Evolutionary conservation across 176 grass and related monocot genomes (phyloP).

Genomic region (Hordeum vulgare): DNA sequence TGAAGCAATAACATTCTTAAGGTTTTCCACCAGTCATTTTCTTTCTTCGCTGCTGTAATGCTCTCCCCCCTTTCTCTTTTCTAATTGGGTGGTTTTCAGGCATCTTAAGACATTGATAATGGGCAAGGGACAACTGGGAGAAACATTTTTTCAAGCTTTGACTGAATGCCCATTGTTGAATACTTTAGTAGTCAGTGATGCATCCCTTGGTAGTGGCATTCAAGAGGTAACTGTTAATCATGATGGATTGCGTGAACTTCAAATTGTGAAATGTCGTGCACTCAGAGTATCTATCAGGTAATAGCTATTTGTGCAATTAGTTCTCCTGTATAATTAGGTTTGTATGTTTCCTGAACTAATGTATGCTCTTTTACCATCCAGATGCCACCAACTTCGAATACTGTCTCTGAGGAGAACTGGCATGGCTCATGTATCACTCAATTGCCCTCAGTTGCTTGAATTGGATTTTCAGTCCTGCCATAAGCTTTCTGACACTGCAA

Average conservation of each 20-base stretch:
- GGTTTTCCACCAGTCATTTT: conserved; percentile 27
- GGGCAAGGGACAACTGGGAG: conserved; percentile 69
- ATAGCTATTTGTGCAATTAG: conserved; percentile 3
- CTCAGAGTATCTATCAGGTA: conserved; percentile 88
- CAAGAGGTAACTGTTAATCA: conserved; percentile 85
- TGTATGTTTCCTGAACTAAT: neutral
- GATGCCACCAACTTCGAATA: conserved; percentile 70
- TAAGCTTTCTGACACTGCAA: conserved; percentile 88
- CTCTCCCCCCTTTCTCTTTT: neutral
- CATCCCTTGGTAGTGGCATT: conserved; percentile 66
- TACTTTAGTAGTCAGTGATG: conserved; percentile 66
- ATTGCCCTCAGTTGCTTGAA: conserved; percentile 71
- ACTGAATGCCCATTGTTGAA: conserved; percentile 56
- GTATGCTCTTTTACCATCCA: conserved; percentile 31
- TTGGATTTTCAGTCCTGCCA: conserved; percentile 84
- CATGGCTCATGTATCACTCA: conserved; percentile 87
- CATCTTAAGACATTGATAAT: conserved; percentile 64
- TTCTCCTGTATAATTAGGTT: conserved; percentile 4
- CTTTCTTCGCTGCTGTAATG: neutral
- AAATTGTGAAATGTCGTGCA: conserved; percentile 74
- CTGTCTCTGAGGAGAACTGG: conserved; percentile 73
- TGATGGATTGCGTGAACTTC: conserved; percentile 64
- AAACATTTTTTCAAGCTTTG: conserved; percentile 68
- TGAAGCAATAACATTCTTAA: conserved; percentile 65
- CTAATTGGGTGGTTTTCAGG: conserved; percentile 28